Evolutionary conservation across 2,329 filamentous ascomycete species (phyloP), one percentile per base, ranked within the genome.

Genomic region (Penicillium sclerotiorum): DNA sequence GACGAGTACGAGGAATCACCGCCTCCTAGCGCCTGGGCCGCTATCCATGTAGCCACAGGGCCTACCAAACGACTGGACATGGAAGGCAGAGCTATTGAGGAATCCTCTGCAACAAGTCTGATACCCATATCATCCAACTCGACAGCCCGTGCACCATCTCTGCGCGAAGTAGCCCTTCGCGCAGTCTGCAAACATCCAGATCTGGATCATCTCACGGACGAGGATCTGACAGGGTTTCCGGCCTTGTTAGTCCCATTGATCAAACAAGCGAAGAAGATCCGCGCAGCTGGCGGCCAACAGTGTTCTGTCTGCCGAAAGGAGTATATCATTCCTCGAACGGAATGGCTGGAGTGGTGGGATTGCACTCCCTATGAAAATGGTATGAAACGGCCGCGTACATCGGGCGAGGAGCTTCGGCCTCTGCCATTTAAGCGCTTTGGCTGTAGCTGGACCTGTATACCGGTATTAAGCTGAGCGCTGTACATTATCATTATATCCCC

Each of bases 331-430:
- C 66, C 73, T 13, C 69, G 73, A 8, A 63, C 69, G 0, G 65
- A 73, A 53, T 77, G 74, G 73, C 61, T 75, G 17, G 75, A 77
- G 52, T 74, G 72, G 72, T 74, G 71, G 71, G 71, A 74, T 51
- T 69, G 69, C 46, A 64, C 59, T 12, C 69, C 70, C 1, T 66
- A 68, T 50, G 72, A 73, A 52, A 73, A 68, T 38, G 68, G 67
- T 3, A 56, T 67, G 43, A 70, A 71, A 55, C 53, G 59, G n/a
- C 57, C 65, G 5, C 62, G 70, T 13, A 46, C 50, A 21, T 55
- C 60, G 1, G 63, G 64, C 5, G 66, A 72, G 49, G 58, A 50
- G 33, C 46, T 72, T 22, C 65, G 66, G 8, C 70, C 72, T 15
- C 56, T 75, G 43, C 73, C 73, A 1, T 75, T 76, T 47, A 51